These are phyloP conservation scores for Collybia mongolica DNA, from an alignment of 768 basidiomycete species.

Conservation along the genomic window DNA sequence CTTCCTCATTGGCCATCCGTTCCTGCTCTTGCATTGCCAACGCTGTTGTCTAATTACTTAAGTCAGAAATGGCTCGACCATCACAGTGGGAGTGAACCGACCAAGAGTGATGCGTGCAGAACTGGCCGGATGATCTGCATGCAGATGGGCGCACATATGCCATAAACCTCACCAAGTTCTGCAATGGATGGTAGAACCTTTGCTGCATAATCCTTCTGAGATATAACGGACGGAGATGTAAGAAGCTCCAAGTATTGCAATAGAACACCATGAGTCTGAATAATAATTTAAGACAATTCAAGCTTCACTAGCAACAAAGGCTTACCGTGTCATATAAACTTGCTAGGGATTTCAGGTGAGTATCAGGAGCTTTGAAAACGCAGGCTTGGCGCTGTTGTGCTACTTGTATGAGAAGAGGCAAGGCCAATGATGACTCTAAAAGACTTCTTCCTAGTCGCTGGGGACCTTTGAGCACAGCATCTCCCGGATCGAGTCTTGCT, in stretches of 20 bases:
- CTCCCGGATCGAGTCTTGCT: slow-evolving; percentile 65
- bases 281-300: neutral
- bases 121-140: slow-evolving; percentile 94
- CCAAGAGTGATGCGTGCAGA: slow-evolving; percentile 60
- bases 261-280: slow-evolving; percentile 86
- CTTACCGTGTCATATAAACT: slow-evolving; percentile 87
- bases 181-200: slow-evolving; percentile 72
- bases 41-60: slow-evolving; percentile 48
- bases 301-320: slow-evolving; percentile 16
- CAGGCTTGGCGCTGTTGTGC: slow-evolving; percentile 90
- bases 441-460: slow-evolving; percentile 64
- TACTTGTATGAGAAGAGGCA: slow-evolving; percentile 88
- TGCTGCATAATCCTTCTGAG: slow-evolving; percentile 70
- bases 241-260: slow-evolving; percentile 92
- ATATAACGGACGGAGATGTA: slow-evolving; percentile 65
- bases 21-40: slow-evolving; percentile 69
- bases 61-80: slow-evolving; percentile 4
- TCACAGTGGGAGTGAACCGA: slow-evolving; percentile 26
- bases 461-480: slow-evolving; percentile 64
- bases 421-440: slow-evolving; percentile 70
- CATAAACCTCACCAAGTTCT: slow-evolving; percentile 74
- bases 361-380: slow-evolving; percentile 69
- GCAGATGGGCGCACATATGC: slow-evolving; percentile 81
- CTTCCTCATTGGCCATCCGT: slow-evolving; percentile 67
- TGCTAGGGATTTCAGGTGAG: slow-evolving; percentile 83